Evolutionary conservation across 441 rosid genomes (phyloP), one percentile per base, ranked within the genome.

Genomic region (Populus hybrid): DNA sequence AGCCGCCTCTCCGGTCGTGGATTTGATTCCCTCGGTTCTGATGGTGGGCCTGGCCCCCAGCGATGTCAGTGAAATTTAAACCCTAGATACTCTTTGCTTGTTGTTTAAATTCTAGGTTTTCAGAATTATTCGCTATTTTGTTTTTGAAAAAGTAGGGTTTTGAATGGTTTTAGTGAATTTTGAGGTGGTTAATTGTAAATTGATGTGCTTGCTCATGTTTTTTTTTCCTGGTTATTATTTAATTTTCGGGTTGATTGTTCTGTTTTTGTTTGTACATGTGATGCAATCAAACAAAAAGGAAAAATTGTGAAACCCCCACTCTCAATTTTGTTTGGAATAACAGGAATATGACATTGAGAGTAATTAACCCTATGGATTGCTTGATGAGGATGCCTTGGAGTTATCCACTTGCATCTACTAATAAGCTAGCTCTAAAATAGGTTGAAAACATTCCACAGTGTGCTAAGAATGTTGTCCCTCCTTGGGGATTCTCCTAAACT

Each of bases 1-100:
- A 87, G 79, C 36, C 88, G 90, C 50, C 88, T 94, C 19, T 82
- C 98, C 26, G 88, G 89, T 7, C 96, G 98, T 5, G 92, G 90
- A 78, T 96, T 91, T 70, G 98, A 96, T 7, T 94, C 98, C 7
- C 94, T 96, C 1, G 92, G 89, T 79, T 76, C 96, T 40, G 92
- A 88, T 63, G 94, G 92, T 66, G 98, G 98, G 34, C 94, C 88
- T 3, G 99, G 98, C 46, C 91, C 99, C 7, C 98, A 89, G 78
- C 88, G 97, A 88, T 96, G 99, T 96, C 21, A 73, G 85, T 82
- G 34, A 63, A 67, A 14, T 8, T 40, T 0, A 73, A n/a, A 11
- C 50, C 73, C 66, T 67, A 6, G 5, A 2, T 63, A 61, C 68
- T 42, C 21, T 63, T 46, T 67, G 36, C 11, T 16, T 75, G 40